Base-by-base conservation (phyloP, 768 basidiomycete genomes). In the Filobasidium wieringae region DNA sequence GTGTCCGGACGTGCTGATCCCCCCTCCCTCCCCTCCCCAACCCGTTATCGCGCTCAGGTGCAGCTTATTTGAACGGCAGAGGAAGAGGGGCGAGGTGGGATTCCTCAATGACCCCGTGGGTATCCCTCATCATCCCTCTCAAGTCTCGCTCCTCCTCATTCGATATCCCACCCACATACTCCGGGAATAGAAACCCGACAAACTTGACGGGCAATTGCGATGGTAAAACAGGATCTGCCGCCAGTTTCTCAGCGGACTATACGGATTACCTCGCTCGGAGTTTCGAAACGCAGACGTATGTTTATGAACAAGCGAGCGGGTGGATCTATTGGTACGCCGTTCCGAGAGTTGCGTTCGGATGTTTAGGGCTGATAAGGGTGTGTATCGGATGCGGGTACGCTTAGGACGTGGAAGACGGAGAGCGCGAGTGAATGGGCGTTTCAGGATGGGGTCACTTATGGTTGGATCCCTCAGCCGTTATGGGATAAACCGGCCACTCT, bases 31-130 rank as follows among this genome's bases (percentile, higher is more conserved):
- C n/a, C n/a, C n/a, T n/a, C n/a, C n/a, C n/a, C n/a, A n/a, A n/a
- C n/a, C n/a, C n/a, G n/a, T n/a, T n/a, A n/a, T n/a, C 3, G 0
- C 0, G 2, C 27, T 17, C 27, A 59, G 58, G 87, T 65, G 83
- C 87, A 0, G 72, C 73, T 66, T 87, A 86, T 71, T 77, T 95
- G 47, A 92, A 92, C 63, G 90, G 90, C 2, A 82, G 87, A 41
- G 87, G 86, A 2, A 63, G 77, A 37, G 86, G 86, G 2, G 78
- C 84, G 5, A 76, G 84, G 39, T 84, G 80, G 63, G 83, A 88
- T 57, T 69, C 70, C 32, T 70, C 68, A 7, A 55, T 68, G 15
- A 58, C 55, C 32, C 61, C 56, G 32, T 26, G 41, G 11, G 49
- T 50, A n/a, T 50, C 33, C 47, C 36, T 30, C 7, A 30, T 50